These are phyloP conservation scores for Ophiocordyceps camponoti-leonardi DNA, from an alignment of 2,329 filamentous ascomycete genomes.

Conservation along the genomic window DNA sequence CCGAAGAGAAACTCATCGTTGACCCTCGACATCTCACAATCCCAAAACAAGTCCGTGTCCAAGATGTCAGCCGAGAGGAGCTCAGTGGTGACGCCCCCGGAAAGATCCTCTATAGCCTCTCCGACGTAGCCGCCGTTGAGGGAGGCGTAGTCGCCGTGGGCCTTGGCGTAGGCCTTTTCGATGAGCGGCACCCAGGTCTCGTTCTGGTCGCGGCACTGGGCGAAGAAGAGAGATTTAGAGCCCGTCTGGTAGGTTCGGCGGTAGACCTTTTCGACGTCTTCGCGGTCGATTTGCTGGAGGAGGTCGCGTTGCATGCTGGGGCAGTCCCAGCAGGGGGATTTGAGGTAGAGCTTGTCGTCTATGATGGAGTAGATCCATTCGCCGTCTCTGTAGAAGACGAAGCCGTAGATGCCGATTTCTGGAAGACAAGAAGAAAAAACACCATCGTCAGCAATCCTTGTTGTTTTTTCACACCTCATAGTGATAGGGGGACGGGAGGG, in stretches of 20 bases:
- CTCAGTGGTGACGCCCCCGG: constrained; percentile 53
- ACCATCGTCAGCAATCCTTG: neutral
- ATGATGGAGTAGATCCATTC: constrained; percentile 88
- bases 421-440: neutral
- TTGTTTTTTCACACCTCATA: neutral
- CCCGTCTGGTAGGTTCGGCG: constrained; percentile 56
- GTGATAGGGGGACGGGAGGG: neutral
- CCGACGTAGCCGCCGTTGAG: constrained; percentile 56
- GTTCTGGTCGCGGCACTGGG: constrained; percentile 56
- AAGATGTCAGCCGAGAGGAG: constrained; percentile 54
- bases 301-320: constrained; percentile 57
- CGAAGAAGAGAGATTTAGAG: constrained; percentile 63
- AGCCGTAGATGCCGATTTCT: constrained; percentile 68
- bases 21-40: constrained; percentile 60
- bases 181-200: constrained; percentile 71
- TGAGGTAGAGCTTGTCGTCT: constrained; percentile 78
- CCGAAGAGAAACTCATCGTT: constrained; percentile 68
- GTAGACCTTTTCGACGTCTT: constrained; percentile 55
- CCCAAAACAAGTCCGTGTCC: constrained; percentile 71
- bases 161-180: constrained; percentile 74
- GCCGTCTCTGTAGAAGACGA: constrained; percentile 75
- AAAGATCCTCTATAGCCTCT: constrained; percentile 40
- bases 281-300: constrained; percentile 58
- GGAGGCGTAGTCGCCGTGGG: constrained; percentile 59
- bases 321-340: constrained; percentile 67